Evolutionary conservation across 495 filamentous ascomycete genomes (phyloP), one percentile per base, ranked within the genome.

Genomic region (Thermochaetoides thermophila): DNA sequence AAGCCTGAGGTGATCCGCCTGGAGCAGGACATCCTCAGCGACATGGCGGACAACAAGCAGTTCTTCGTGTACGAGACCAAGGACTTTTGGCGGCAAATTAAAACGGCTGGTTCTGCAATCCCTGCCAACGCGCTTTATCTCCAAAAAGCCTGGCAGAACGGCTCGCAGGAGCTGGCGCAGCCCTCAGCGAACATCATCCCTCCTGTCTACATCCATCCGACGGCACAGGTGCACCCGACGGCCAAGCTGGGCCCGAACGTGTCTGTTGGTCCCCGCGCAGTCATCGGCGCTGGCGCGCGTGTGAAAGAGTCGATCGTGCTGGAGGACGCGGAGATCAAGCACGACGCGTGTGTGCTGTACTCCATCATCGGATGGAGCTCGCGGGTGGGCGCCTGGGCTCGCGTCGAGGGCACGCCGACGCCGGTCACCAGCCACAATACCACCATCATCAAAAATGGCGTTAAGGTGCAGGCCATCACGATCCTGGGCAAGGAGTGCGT

Each of bases 71-170:
- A 93, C 56, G 89, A 99, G 61, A 96, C 89, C 27, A 92, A 93
- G 62, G 89, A 94, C 51, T 99, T 99, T 63, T 99, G 89, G 89
- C 86, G 89, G 35, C 89, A 99, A 68, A 96, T 99, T 70, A 99
- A 99, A 72, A 93, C 91, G 4, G 89, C 89, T 30, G 91, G 91
- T 25, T 96, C 89, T 14, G 89, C 89, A 31, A 84, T 99, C 35
- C 91, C 89, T 7, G 89, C 89, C 38, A 96, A 99, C 52, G 91
- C 89, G 1, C 74, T 99, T 2, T 99, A 99, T 61, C 74, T 99
- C 25, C 83, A 86, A 53, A 87, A 96, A 64, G 91, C 89, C 5
- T 78, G 77, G 62, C 91, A 96, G 59, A 69, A 66, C 16, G 75
- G 74, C 38, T 86, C 84, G 2, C 63, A 74, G 16, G 86, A 93